Percentiles rank a stretch among this genome's conserved stretches.
These are phyloP conservation scores for Paramecium caudatum DNA, from an alignment of 73 alveolate species.

Conservation along the genomic window DNA sequence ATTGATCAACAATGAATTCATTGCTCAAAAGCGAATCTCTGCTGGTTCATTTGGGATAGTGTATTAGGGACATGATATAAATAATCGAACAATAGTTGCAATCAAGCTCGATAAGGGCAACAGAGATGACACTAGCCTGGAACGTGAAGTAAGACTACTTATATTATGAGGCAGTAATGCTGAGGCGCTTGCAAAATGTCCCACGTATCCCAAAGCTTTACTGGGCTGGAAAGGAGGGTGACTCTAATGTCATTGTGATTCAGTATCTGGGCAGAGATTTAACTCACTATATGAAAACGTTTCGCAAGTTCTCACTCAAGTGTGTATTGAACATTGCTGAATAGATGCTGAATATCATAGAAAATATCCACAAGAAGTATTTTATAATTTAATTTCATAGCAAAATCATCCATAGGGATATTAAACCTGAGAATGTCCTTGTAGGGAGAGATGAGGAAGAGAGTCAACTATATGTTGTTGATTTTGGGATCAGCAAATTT, in stretches of 20 bases:
- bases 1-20: constrained; percentile 60
- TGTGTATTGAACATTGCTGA: constrained; percentile 91
- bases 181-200: constrained; percentile 44
- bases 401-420: constrained; percentile 89
- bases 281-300: constrained; percentile 87
- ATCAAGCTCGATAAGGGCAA: constrained; percentile 36
- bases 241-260: constrained; percentile 86
- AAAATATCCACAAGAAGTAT: constrained; percentile 89
- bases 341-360: constrained; percentile 89
- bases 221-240: constrained; percentile 83
- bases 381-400: constrained; percentile 62
- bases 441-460: constrained; percentile 86
- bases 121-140: constrained; percentile 20
- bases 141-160: constrained; percentile 4
- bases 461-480: constrained; percentile 85
- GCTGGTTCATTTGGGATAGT: constrained; percentile 96
- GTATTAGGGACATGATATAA: constrained; percentile 80
- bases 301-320: constrained; percentile 88
- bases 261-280: constrained; percentile 93
- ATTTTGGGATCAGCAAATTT: constrained; percentile 95
- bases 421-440: constrained; percentile 91
- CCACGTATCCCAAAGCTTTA: constrained; percentile 65
- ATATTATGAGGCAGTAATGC: constrained; percentile 65
- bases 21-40: constrained; percentile 82
- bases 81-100: constrained; percentile 39